These are phyloP conservation scores for Pseudognaphalium luteoalbum DNA, from an alignment of 129 eudicot species.

Conservation along the genomic window DNA sequence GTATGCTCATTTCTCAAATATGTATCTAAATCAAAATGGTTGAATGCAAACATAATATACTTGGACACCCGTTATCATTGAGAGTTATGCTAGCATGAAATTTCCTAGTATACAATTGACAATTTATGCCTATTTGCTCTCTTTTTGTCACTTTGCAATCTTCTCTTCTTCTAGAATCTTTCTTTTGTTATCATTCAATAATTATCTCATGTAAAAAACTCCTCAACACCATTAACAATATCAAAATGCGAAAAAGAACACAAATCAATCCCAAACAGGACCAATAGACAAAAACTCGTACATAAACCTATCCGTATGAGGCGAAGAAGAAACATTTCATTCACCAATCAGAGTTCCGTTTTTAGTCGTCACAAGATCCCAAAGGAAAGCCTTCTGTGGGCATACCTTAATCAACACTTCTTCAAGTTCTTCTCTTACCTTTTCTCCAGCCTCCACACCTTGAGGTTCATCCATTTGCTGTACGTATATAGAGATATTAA, in stretches of 20 bases:
- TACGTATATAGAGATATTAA: constrained; percentile 1
- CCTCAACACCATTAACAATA: neutral
- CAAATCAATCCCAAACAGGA: no score
- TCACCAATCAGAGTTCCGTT: constrained; percentile 14
- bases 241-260: neutral
- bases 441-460: constrained; percentile 34
- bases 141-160: neutral
- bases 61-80: no score
- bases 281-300: no score
- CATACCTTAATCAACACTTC: constrained; percentile 42
- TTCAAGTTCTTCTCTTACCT: constrained; percentile 41
- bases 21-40: no score
- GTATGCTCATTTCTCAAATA: no score
- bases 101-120: no score
- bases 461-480: constrained; percentile 52
- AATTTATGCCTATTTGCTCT: no score
- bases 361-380: constrained; percentile 41
- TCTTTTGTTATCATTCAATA: neutral
- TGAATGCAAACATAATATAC: no score
- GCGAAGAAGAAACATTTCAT: neutral
- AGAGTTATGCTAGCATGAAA: no score
- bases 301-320: no score
- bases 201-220: neutral
- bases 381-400: constrained; percentile 63
- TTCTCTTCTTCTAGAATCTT: neutral